phyloP scores from a whole-genome alignment of 192 early-diverging fungal genomes.

The Gigaspora rosea region DNA sequence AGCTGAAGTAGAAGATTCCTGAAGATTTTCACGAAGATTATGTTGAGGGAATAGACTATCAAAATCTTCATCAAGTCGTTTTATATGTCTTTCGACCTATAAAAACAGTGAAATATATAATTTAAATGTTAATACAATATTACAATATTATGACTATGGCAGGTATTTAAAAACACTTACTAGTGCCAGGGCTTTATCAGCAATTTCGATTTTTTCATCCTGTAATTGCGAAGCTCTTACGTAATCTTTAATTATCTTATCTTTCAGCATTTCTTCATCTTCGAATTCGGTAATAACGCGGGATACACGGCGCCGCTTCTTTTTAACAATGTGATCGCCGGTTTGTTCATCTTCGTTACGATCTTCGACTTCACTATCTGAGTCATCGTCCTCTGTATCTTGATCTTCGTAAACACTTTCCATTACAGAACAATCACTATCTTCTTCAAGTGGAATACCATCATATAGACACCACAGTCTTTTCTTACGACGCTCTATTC shows the following conservation, averaged over 20 bases:
- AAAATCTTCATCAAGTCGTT: slow-evolving; percentile 25
- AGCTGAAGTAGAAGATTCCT: background rate
- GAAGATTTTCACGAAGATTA: slow-evolving; percentile 19
- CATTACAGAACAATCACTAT: slow-evolving; percentile 12
- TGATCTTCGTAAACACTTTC: slow-evolving; percentile 14
- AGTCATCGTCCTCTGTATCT: slow-evolving; percentile 10
- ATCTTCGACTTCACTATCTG: slow-evolving; percentile 11
- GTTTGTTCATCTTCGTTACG: background rate
- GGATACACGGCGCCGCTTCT: slow-evolving; percentile 5
- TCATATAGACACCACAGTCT: slow-evolving; percentile 20
- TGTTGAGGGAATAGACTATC: slow-evolving; percentile 26
- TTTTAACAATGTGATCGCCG: background rate
- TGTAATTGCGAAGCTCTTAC: slow-evolving; percentile 23
- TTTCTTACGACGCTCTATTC: slow-evolving; percentile 17
- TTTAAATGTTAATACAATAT: background rate
- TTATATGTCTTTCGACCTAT: slow-evolving; percentile 21
- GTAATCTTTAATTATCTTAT: slow-evolving; percentile 20
- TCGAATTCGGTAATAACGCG: slow-evolving; percentile 20
- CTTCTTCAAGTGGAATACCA: slow-evolving; percentile 4
- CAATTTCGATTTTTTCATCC: slow-evolving; percentile 23
- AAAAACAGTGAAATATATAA: background rate
- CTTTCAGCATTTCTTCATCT: slow-evolving; percentile 21
- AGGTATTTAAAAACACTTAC: background rate
- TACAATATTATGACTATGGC: too few species aligned
- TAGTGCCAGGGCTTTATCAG: slow-evolving; percentile 4